phyloP scores from a whole-genome alignment of 257 asterid species.

The Verbena officinalis region DNA sequence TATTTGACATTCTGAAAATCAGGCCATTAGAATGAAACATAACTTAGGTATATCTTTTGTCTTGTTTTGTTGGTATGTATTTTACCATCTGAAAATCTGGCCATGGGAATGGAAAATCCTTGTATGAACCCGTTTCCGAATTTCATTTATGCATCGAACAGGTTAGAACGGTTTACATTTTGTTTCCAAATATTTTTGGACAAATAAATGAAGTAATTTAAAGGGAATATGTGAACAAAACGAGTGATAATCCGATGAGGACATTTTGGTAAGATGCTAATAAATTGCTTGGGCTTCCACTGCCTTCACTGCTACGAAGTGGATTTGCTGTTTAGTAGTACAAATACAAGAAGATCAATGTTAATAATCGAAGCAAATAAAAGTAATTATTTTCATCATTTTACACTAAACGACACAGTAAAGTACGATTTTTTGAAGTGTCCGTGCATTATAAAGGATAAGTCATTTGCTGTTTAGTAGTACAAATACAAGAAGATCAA shows the following conservation, averaged over 20 bases:
- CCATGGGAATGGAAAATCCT: no score
- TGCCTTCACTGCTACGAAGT: not conserved
- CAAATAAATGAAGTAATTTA: not conserved
- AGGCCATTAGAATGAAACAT: not conserved
- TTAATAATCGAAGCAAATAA: not conserved
- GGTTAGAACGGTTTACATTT: no score
- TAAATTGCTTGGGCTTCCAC: slow-evolving; percentile 24
- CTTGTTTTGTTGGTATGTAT: not conserved
- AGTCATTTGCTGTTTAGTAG: slow-evolving; percentile 13
- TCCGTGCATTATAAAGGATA: no score
- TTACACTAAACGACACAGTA: no score
- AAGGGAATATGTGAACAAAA: slow-evolving; percentile 1
- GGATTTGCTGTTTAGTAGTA: slow-evolving; percentile 13
- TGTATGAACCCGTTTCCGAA: no score
- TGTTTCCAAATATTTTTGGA: no score
- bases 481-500: not conserved
- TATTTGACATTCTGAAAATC: no score
- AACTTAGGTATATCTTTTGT: no score
- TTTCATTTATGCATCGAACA: no score
- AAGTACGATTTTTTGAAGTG: no score
- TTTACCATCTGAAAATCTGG: no score
- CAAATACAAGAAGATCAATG: not conserved
- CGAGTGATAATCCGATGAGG: slow-evolving; percentile 23
- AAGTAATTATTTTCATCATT: not conserved
- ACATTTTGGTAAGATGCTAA: slow-evolving; percentile 10